These are phyloP conservation scores for Colletotrichum tofieldiae DNA, from an alignment of 2,329 filamentous ascomycete species.

Conservation along the genomic window DNA sequence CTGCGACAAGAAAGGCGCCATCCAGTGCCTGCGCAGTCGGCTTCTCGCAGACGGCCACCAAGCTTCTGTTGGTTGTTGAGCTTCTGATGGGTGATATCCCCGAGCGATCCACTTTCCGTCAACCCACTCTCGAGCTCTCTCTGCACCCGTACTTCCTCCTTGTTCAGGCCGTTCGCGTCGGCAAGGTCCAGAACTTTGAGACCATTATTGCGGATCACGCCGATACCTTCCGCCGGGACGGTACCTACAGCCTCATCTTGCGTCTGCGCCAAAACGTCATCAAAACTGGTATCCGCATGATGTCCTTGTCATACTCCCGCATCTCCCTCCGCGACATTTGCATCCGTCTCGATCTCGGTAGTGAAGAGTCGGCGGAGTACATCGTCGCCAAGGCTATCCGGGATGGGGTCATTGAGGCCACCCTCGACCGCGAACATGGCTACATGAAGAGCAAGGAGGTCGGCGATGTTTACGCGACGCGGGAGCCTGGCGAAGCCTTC, in stretches of 20 bases:
- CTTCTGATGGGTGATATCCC: conserved; percentile 99
- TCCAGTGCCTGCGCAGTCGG: conserved; percentile 90
- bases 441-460: conserved; percentile 99
- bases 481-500: conserved; percentile 96
- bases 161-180: conserved; percentile 95
- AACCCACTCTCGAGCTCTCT: conserved; percentile 87
- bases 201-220: conserved; percentile 86
- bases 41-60: conserved; percentile 96
- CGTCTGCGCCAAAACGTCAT: conserved; percentile 98
- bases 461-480: conserved; percentile 94
- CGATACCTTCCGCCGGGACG: conserved; percentile 90
- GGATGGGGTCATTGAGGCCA: conserved; percentile 97
- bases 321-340: conserved; percentile 98
- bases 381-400: conserved; percentile 99
- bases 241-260: conserved; percentile 95
- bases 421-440: conserved; percentile 91
- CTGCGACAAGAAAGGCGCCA: conserved; percentile 94
- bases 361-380: conserved; percentile 98
- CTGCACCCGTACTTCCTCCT: conserved; percentile 94
- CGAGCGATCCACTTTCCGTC: conserved; percentile 93
- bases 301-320: conserved; percentile 97
- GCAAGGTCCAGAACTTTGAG: conserved; percentile 94
- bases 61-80: conserved; percentile 96
- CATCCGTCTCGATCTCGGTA: conserved; percentile 92
- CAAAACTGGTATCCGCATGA: conserved; percentile 99